Evolutionary conservation across 2,329 filamentous ascomycete genomes (phyloP).

Genomic region (Lasiodiplodia sp.): DNA sequence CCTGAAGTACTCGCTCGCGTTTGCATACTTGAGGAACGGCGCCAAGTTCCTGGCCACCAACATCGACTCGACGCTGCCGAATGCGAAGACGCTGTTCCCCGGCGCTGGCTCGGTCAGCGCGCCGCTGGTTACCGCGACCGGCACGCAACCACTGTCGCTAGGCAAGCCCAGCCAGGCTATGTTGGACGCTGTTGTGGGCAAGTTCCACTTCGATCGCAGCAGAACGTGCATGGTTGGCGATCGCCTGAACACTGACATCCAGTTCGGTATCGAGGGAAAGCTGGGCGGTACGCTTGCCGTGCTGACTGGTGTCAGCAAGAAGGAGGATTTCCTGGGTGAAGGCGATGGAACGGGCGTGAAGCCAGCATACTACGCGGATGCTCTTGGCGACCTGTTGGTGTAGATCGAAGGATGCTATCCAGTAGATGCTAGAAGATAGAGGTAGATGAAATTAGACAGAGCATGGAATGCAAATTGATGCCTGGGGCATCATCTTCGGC

Average conservation of each 20-base stretch:
- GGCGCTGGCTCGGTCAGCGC: conserved; percentile 85
- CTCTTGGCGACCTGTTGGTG: conserved; percentile 74
- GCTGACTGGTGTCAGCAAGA: conserved; percentile 85
- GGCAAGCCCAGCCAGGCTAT: conserved; percentile 98
- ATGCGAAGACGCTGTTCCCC: conserved; percentile 82
- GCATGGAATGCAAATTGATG: neutral
- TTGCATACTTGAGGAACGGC: conserved; percentile 83
- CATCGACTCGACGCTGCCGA: conserved; percentile 87
- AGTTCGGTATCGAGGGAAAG: conserved; percentile 89
- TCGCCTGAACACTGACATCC: conserved; percentile 91
- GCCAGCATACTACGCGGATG: conserved; percentile 84
- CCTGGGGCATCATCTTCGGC: conserved; percentile 16
- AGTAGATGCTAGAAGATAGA: conserved; percentile 12
- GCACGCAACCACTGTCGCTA: conserved; percentile 74
- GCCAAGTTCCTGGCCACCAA: conserved; percentile 94
- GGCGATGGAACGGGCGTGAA: conserved; percentile 71
- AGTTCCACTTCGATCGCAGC: conserved; percentile 84
- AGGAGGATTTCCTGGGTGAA: conserved; percentile 79
- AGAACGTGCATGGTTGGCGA: conserved; percentile 97
- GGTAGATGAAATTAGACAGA: conserved; percentile 8
- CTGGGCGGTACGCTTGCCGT: conserved; percentile 92
- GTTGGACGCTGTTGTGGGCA: conserved; percentile 99
- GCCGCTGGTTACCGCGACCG: conserved; percentile 71
- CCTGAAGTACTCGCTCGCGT: conserved; percentile 83
- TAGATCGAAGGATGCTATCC: conserved; percentile 30